Base-by-base conservation (phyloP, 805 yeast species). In the Ogataea dorogensis region DNA sequence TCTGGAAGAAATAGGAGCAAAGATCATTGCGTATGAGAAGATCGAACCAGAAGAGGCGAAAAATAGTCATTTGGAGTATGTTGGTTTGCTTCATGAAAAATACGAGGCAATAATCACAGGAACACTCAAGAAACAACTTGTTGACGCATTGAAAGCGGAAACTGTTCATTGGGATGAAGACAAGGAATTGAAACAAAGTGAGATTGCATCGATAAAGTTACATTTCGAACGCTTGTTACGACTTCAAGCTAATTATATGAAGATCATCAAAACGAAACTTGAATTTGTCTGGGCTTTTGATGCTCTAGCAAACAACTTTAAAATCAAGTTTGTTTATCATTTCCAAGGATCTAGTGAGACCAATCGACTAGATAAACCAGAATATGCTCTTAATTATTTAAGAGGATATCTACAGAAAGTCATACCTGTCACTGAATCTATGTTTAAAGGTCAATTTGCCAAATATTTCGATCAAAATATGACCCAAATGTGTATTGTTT, bases 301-400 rank as follows among this genome's bases (percentile, higher is more conserved):
- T 26, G 53, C 64, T 1, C 54, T 83, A 19, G 54, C 73, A 3
- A 55, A 59, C 17, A 73, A 75, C 1, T 63, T 80, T 18, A 59
- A 61, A 6, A 46, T 66, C 9, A 66, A 84, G 26, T 77, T 84
- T 51, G 60, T 66, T 25, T 83, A 61, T 58, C 86, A 84, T 52
- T 83, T 82, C 50, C 71, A 73, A 31, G 63, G 73, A 4, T 61
- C 68, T 18, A 63, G 58, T 24, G 82, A 79, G 21, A 82, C 89
- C 0, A 81, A 80, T 49, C 70, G 76, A 28, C 50, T 75, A 17
- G 79, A 80, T 39, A 77, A 77, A 49, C 89, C 91, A 1, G 89
- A 83, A 52, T 82, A 86, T 81, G 72, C 79, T 3, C 68, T 81
- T 41, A 58, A 63, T 12, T 81, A 71, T 47, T 52, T 73, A 5